Conservation (phyloP, 495 filamentous ascomycete species). For the Hyaloscypha variabilis region DNA sequence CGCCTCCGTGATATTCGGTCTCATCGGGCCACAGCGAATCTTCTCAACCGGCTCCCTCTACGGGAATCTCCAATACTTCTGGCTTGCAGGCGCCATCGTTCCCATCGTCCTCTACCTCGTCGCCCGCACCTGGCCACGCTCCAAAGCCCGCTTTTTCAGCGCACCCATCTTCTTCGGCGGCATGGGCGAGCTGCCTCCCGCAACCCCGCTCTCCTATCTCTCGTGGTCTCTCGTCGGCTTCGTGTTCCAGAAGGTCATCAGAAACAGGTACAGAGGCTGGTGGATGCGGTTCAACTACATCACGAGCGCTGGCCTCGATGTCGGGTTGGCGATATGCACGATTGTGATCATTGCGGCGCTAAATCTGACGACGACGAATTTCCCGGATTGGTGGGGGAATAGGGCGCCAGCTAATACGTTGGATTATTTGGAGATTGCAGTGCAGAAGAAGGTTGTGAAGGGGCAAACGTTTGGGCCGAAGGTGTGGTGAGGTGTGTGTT, state of each 20-base stretch:
- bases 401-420: constrained; percentile 3
- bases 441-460: constrained; percentile 14
- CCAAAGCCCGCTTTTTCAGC: constrained; percentile 43
- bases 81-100: constrained; percentile 57
- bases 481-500: constrained; percentile 9
- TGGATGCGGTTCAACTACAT: constrained; percentile 77
- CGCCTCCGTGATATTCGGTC: constrained; percentile 70
- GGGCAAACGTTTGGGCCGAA: constrained; percentile 18
- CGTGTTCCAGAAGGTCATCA: constrained; percentile 63
- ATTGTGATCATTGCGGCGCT: constrained; percentile 52
- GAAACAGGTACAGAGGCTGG: constrained; percentile 60
- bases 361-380: constrained; percentile 3
- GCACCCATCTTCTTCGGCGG: constrained; percentile 72
- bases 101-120: constrained; percentile 59
- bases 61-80: constrained; percentile 63
- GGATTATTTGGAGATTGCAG: constrained; percentile 15
- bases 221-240: constrained; percentile 46
- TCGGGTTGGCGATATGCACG: constrained; percentile 45
- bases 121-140: constrained; percentile 52
- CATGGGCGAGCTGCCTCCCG: constrained; percentile 64
- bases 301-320: constrained; percentile 66
- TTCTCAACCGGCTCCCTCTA: constrained; percentile 70
- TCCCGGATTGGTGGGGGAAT: constrained; percentile 19
- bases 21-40: constrained; percentile 64
- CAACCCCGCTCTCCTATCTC: constrained; percentile 67